A percentile compares a stretch with the other conserved stretches of the same genome.
Evolutionary conservation across 1,284 basidiomycete species (phyloP).

Genomic region (Pulchroboletus neoregius): DNA sequence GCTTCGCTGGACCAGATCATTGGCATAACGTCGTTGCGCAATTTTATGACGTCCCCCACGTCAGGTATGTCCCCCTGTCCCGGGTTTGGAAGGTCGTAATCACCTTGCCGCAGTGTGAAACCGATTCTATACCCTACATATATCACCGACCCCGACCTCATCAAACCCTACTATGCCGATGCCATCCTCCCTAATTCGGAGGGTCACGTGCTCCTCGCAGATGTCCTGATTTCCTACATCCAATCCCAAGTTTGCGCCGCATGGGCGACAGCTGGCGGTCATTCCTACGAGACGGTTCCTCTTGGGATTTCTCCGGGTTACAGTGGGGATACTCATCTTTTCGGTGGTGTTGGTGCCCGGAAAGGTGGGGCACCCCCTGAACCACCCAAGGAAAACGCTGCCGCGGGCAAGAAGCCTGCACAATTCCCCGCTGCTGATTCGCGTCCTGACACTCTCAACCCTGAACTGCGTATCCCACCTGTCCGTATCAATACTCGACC

Average conservation of each 20-base stretch:
- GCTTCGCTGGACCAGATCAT: constrained; percentile 84
- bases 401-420: constrained; percentile 27
- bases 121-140: constrained; percentile 79
- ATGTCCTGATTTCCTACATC: constrained; percentile 84
- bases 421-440: constrained; percentile 9
- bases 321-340: constrained; percentile 48
- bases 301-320: constrained; percentile 37
- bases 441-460: constrained; percentile 33
- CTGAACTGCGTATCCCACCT: constrained; percentile 58
- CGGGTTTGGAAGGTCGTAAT: neutral
- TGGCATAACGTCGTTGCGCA: constrained; percentile 87
- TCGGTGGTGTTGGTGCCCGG: constrained; percentile 69
- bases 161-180: constrained; percentile 76
- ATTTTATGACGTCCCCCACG: constrained; percentile 92
- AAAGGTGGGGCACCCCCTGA: constrained; percentile 54
- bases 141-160: constrained; percentile 67
- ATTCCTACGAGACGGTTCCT: constrained; percentile 58
- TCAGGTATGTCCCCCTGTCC: constrained; percentile 47
- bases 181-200: constrained; percentile 73
- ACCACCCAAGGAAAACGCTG: constrained; percentile 33
- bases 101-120: constrained; percentile 54
- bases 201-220: constrained; percentile 83
- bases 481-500: constrained; percentile 74
- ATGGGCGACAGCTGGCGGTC: constrained; percentile 74
- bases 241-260: constrained; percentile 82